These are phyloP conservation scores for Avena atlantica DNA, from an alignment of 176 grass and related monocot genomes.

Conservation along the genomic window DNA sequence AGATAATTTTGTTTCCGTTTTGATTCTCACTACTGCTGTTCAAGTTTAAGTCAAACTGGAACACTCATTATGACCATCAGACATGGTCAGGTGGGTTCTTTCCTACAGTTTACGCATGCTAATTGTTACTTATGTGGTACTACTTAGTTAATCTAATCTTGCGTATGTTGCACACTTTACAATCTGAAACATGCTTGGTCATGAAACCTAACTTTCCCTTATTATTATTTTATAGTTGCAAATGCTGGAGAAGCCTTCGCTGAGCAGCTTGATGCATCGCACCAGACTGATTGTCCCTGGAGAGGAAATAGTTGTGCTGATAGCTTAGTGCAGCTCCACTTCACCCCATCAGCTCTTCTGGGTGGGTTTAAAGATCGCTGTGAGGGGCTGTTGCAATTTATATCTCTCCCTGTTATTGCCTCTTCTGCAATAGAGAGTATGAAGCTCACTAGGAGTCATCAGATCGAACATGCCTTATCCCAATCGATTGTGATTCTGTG, in stretches of 20 bases:
- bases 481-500: constrained; percentile 74
- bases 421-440: constrained; percentile 78
- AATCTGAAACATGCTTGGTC: constrained; percentile 14
- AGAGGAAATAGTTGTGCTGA: constrained; percentile 88
- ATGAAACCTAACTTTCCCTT: constrained; percentile 45
- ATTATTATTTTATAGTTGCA: constrained; percentile 58
- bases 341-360: constrained; percentile 71
- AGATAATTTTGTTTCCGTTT: constrained; percentile 36
- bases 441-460: constrained; percentile 69
- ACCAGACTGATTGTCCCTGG: constrained; percentile 81
- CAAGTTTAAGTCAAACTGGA: constrained; percentile 25
- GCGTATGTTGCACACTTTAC: constrained; percentile 17
- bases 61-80: constrained; percentile 6
- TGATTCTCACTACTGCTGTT: constrained; percentile 25
- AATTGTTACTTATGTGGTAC: constrained; percentile 30
- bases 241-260: constrained; percentile 71
- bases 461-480: constrained; percentile 72
- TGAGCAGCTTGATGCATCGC: constrained; percentile 75
- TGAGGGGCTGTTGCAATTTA: constrained; percentile 86
- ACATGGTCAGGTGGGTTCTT: constrained; percentile 1
- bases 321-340: constrained; percentile 90
- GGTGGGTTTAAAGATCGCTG: constrained; percentile 96
- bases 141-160: constrained; percentile 32
- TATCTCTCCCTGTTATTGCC: constrained; percentile 78
- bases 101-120: background rate